Percentiles rank a stretch among this genome's conserved stretches.
Conservation (phyloP, 2,329 filamentous ascomycete species). For the Fusarium secorum region DNA sequence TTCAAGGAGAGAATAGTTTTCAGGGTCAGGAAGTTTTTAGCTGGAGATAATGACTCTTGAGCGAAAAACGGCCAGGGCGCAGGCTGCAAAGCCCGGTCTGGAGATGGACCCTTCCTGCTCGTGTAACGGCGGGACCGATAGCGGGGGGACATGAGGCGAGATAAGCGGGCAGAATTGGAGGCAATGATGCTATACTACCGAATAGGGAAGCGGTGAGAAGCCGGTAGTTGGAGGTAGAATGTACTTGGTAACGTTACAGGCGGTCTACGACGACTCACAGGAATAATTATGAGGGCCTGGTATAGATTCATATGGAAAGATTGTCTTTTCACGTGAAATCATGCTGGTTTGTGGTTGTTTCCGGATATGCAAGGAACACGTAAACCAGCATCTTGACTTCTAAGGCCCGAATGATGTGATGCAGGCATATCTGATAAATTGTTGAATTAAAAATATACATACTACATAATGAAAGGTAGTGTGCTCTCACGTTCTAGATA, state of each 20-base stretch:
- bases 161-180: slow-evolving; percentile 31
- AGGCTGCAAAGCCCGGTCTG: slow-evolving; percentile 6
- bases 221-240: not conserved
- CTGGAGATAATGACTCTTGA: slow-evolving; percentile 16
- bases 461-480: not conserved
- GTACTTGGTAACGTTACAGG: not conserved
- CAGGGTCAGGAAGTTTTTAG: not conserved
- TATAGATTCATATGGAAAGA: not conserved
- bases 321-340: not conserved
- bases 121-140: slow-evolving; percentile 32
- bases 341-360: not conserved
- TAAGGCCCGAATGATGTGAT: not conserved
- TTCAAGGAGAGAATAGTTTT: not conserved
- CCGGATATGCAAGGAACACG: not conserved
- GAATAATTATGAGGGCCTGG: not conserved
- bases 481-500: not conserved
- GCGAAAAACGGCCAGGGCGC: not conserved
- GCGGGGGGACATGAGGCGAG: slow-evolving; percentile 26
- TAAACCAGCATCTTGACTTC: not conserved
- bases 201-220: slow-evolving; percentile 20
- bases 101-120: slow-evolving; percentile 22
- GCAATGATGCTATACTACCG: not conserved
- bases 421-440: not conserved
- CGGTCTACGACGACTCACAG: not conserved
- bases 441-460: not conserved